Conservation (phyloP, 2,329 filamentous ascomycete species). For the Madurella mycetomatis region DNA sequence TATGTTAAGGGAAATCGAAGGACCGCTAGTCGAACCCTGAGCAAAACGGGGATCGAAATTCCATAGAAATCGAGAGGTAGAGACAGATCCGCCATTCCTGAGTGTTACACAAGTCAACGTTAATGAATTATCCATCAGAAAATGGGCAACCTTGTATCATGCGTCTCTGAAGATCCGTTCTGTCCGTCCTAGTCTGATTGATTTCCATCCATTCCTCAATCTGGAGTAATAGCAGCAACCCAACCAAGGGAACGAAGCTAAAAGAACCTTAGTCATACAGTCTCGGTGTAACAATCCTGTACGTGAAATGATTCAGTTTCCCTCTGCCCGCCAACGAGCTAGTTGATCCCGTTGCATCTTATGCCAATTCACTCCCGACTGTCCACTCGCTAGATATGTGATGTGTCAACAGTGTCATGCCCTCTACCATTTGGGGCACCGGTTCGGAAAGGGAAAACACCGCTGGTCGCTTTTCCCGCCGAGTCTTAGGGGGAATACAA, state of each 20-base stretch:
- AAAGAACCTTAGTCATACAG: slow-evolving; percentile 8
- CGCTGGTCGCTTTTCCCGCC: slow-evolving; percentile 14
- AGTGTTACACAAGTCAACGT: no score
- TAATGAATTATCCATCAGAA: no score
- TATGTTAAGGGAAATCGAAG: no score
- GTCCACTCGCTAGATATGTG: neutral
- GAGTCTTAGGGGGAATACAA: slow-evolving; percentile 1
- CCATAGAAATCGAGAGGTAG: no score
- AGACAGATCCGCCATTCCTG: no score
- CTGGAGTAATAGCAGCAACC: slow-evolving; percentile 2
- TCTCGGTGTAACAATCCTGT: neutral
- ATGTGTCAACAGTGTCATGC: neutral
- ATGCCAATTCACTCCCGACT: neutral
- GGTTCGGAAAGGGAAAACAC: neutral
- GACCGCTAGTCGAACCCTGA: no score
- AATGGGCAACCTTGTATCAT: no score
- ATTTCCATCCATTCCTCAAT: slow-evolving; percentile 1
- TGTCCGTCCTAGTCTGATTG: neutral
- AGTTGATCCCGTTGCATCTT: neutral
- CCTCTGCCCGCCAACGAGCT: neutral
- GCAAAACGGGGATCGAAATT: no score
- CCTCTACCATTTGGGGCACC: neutral
- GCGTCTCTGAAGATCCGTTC: neutral
- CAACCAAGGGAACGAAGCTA: neutral
- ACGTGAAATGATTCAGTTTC: neutral